A percentile compares a stretch with the other conserved stretches of the same genome.
Conservation (phyloP, 2,329 filamentous ascomycete species). For the Lizonia empirigonia region DNA sequence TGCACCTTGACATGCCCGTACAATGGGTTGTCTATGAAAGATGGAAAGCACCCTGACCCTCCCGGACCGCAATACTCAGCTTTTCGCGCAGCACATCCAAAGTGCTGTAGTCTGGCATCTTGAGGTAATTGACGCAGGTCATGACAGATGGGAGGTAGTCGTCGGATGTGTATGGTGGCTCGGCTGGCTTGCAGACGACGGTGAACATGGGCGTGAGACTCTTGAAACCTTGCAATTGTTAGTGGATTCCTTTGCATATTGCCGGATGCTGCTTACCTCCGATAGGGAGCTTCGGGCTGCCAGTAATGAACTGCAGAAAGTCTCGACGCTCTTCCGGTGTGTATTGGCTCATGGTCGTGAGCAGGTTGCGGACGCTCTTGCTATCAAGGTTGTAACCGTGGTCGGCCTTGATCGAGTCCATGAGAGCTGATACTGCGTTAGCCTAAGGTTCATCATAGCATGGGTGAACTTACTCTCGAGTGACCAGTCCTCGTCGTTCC, state of each 20-base stretch:
- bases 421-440: slow-evolving; percentile 68
- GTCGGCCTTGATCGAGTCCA: slow-evolving; percentile 98
- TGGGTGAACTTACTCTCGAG: slow-evolving; percentile 79
- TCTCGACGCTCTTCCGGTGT: slow-evolving; percentile 76
- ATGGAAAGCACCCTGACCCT: slow-evolving; percentile 98
- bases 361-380: slow-evolving; percentile 87
- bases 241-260: background rate
- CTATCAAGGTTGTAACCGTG: slow-evolving; percentile 99
- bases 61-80: slow-evolving; percentile 83
- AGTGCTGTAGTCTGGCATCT: slow-evolving; percentile 90
- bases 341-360: slow-evolving; percentile 94
- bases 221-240: slow-evolving; percentile 76
- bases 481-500: slow-evolving; percentile 94
- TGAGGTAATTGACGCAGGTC: slow-evolving; percentile 99
- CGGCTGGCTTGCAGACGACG: slow-evolving; percentile 98
- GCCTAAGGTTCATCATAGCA: slow-evolving; percentile 7
- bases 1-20: slow-evolving; percentile 6
- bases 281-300: slow-evolving; percentile 96
- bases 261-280: slow-evolving; percentile 70
- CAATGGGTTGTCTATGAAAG: slow-evolving; percentile 66
- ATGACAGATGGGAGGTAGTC: slow-evolving; percentile 99
- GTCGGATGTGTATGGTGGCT: slow-evolving; percentile 89
- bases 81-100: slow-evolving; percentile 78
- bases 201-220: slow-evolving; percentile 97
- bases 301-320: slow-evolving; percentile 97